These are phyloP conservation scores for Cardiospermum halicacabum DNA, from an alignment of 345 rosid genomes.

Conservation along the genomic window DNA sequence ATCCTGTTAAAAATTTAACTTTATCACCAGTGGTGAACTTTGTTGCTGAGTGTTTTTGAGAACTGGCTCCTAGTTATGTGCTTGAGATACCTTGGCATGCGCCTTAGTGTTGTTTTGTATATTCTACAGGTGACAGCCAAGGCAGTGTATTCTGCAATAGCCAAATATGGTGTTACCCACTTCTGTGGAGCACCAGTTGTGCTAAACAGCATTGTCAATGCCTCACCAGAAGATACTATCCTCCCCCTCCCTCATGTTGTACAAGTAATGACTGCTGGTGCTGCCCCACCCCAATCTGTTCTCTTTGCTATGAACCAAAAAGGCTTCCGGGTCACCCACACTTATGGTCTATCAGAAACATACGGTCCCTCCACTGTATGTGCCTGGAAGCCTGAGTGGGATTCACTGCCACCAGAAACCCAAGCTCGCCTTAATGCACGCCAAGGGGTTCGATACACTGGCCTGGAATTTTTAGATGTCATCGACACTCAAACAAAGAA, in stretches of 20 bases:
- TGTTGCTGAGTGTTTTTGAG: background rate
- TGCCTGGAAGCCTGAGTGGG: conserved; percentile 96
- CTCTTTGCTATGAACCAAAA: conserved; percentile 64
- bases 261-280: conserved; percentile 86
- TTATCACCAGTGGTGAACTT: background rate
- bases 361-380: conserved; percentile 83
- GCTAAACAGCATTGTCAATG: conserved; percentile 74
- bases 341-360: conserved; percentile 90
- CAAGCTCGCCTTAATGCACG: conserved; percentile 89
- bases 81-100: background rate
- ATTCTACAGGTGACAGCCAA: conserved; percentile 66
- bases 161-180: conserved; percentile 64
- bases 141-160: conserved; percentile 75
- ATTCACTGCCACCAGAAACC: conserved; percentile 54
- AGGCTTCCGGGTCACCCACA: conserved; percentile 80
- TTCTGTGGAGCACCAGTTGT: conserved; percentile 96
- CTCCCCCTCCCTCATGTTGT: conserved; percentile 80
- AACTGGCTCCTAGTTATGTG: too few species aligned
- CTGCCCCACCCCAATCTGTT: conserved; percentile 82
- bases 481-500: conserved; percentile 53
- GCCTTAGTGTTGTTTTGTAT: background rate
- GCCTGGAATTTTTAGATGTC: conserved; percentile 71
- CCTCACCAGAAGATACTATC: conserved; percentile 61
- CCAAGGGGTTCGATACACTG: conserved; percentile 73
- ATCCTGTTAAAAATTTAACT: background rate